A percentile compares a stretch with the other conserved stretches of the same genome.
phyloP scores from a whole-genome alignment of 805 yeast genomes.

The Monosporozyma aquatica region DNA sequence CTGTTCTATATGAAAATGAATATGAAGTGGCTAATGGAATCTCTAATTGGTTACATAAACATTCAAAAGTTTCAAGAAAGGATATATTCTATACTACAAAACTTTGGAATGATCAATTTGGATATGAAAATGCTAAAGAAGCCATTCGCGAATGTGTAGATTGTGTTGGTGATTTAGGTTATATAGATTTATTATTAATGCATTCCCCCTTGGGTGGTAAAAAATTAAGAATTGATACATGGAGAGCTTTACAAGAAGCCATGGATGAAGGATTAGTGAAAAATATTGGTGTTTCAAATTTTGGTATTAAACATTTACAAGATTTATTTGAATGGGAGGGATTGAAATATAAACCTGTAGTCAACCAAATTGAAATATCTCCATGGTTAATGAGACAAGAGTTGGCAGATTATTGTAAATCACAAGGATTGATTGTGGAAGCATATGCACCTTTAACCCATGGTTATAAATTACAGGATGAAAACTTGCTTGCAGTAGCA shows the following conservation, averaged over 20 bases:
- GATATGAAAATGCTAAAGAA: conserved; percentile 44
- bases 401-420: conserved; percentile 50
- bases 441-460: conserved; percentile 75
- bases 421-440: conserved; percentile 50
- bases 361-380: conserved; percentile 75
- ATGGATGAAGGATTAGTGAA: conserved; percentile 48
- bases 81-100: conserved; percentile 62
- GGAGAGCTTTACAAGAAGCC: conserved; percentile 67
- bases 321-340: conserved; percentile 52
- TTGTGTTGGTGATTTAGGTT: conserved; percentile 45
- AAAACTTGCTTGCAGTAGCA: conserved; percentile 42
- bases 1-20: conserved; percentile 60
- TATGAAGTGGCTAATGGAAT: conserved; percentile 52
- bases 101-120: conserved; percentile 59
- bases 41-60: conserved; percentile 40
- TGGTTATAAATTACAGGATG: conserved; percentile 50
- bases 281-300: conserved; percentile 75
- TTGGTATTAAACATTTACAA: conserved; percentile 48
- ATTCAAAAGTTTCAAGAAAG: conserved; percentile 35
- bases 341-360: conserved; percentile 50
- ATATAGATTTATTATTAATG: conserved; percentile 63
- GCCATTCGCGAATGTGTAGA: conserved; percentile 51
- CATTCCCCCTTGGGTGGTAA: conserved; percentile 51
- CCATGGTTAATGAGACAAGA: conserved; percentile 72
- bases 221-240: conserved; percentile 47